phyloP scores from a whole-genome alignment of 257 asterid species.

The Perilla frutescens region DNA sequence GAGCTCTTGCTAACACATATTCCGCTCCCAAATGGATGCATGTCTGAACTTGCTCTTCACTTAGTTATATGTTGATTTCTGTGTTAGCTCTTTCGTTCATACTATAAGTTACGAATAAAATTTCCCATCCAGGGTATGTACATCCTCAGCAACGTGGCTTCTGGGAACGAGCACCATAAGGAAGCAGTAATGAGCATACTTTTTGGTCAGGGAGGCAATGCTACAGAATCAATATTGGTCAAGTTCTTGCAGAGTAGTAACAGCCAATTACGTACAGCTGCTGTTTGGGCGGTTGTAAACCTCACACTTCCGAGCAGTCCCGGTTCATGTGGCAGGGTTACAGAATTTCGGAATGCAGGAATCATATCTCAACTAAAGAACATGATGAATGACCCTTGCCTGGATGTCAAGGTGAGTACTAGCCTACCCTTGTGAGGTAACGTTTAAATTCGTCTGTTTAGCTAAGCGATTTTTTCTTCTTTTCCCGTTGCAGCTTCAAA shows the following conservation, averaged over 20 bases:
- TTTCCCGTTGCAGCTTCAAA: conserved; percentile 68
- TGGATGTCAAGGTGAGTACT: conserved; percentile 81
- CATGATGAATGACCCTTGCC: conserved; percentile 79
- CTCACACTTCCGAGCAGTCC: conserved; percentile 76
- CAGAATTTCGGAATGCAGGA: conserved; percentile 65
- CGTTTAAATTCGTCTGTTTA: conserved; percentile 21
- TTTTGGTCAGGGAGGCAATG: conserved; percentile 49
- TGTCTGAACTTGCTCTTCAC: not conserved
- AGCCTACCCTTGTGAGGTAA: conserved; percentile 18
- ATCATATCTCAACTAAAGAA: conserved; percentile 70
- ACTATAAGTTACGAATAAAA: not conserved
- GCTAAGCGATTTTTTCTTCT: conserved; percentile 30
- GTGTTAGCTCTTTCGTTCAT: conserved; percentile 20
- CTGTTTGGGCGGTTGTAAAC: conserved; percentile 80
- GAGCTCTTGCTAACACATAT: not conserved
- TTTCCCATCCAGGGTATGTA: conserved; percentile 66
- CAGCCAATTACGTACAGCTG: conserved; percentile 74
- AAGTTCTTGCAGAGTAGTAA: conserved; percentile 72
- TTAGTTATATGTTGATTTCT: not conserved
- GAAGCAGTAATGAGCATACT: conserved; percentile 83
- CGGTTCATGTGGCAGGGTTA: conserved; percentile 61
- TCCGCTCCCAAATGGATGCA: not conserved
- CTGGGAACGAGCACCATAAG: conserved; percentile 88
- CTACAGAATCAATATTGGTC: conserved; percentile 51
- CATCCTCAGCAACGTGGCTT: conserved; percentile 75